Evolutionary conservation across 2,329 filamentous ascomycete species (phyloP), one percentile per base, ranked within the genome.

Genomic region (Gyromitra esculenta): DNA sequence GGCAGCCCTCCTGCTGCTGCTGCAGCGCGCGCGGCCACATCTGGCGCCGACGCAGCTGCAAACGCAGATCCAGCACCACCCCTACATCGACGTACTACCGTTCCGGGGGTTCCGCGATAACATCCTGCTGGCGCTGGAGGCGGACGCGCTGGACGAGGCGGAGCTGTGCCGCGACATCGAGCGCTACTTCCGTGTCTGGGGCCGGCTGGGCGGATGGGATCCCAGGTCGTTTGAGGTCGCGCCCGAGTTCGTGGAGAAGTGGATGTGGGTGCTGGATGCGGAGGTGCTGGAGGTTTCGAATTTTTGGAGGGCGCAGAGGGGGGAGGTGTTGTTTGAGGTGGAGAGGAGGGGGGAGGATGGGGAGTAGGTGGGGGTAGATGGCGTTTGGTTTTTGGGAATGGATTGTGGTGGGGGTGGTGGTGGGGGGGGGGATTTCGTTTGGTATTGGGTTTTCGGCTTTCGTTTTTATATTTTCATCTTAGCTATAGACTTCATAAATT

Each of bases 301-400:
- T 67, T 79, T 78, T 39, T 79, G 76, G 78, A 73, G 78, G 25
- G 67, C 31, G 2, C 76, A 74, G 31, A 41, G 78, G n/a, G 78
- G 76, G 35, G 77, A 78, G 50, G 11, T 5, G 25, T 31, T 37
- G 1, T 52, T 78, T 52, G 75, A 21, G 13, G n/a, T 65, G 35
- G 65, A 62, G 5, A 1, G 25, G 21, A 37, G 43, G 59, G 56
- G 6, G 18, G 13, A 60, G 43, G 37, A 11, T 63, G 21, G 37
- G 21, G 35, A 8, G 5, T 56, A 67, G 21, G 21, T 6, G 2
- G 37, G 21, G 9, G 37, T 4, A 13, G 18, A 6, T 3, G 11
- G n/a, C 8, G 15, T 2, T n/a, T 8, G 37, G n/a, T 25, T 52
- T 43, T 35, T 39, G 0, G 54, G 15, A 1, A 4, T 31, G 25